Evolutionary conservation across 768 basidiomycete species (phyloP).

Genomic region (Hydnum rufescens): DNA sequence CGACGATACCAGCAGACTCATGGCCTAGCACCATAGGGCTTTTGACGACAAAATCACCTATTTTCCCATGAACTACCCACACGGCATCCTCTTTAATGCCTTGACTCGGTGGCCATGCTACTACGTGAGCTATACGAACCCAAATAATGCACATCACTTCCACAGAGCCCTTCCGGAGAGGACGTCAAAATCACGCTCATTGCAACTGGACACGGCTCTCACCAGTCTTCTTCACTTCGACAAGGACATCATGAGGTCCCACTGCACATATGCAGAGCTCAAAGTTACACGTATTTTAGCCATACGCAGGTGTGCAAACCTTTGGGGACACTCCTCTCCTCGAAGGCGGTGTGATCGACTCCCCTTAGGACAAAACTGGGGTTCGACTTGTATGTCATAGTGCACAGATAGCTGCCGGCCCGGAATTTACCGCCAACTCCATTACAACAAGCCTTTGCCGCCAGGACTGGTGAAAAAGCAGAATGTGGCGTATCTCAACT

Average conservation of each 20-base stretch:
- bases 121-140: constrained; percentile 34
- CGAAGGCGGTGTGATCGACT: constrained; percentile 48
- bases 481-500: no score
- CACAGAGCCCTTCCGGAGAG: constrained; percentile 51
- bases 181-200: not conserved
- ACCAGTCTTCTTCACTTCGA: constrained; percentile 87
- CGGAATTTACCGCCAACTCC: no score
- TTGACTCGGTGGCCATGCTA: not conserved
- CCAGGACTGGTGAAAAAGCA: no score
- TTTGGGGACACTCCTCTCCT: constrained; percentile 56
- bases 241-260: constrained; percentile 56
- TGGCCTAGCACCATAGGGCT: constrained; percentile 86
- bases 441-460: no score
- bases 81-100: no score
- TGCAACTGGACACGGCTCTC: no score
- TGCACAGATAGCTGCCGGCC: no score
- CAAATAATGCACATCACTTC: constrained; percentile 15
- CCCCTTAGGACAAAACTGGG: constrained; percentile 58
- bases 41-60: constrained; percentile 51
- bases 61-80: constrained; percentile 1
- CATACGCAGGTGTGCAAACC: constrained; percentile 22
- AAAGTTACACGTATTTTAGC: not conserved
- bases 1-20: constrained; percentile 69
- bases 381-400: constrained; percentile 21
- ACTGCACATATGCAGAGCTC: constrained; percentile 22